Conservation (phyloP, 2,329 filamentous ascomycete species). For the Colletotrichum lentis region DNA sequence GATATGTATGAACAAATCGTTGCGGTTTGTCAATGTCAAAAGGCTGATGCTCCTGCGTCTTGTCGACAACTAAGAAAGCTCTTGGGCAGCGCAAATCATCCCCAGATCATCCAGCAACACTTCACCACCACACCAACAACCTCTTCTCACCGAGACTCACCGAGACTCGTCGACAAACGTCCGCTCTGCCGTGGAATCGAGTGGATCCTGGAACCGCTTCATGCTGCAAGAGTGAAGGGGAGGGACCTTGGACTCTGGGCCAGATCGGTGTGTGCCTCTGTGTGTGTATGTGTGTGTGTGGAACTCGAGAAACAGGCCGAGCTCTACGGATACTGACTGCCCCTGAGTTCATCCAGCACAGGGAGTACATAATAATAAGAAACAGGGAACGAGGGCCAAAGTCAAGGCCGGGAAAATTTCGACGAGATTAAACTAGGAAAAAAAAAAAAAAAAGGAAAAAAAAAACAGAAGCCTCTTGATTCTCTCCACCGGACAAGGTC, state of each 20-base stretch:
- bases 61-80: too few species aligned
- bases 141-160: neutral
- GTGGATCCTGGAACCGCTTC: too few species aligned
- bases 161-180: neutral
- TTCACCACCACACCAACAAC: neutral
- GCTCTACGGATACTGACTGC: neutral
- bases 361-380: neutral
- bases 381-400: too few species aligned
- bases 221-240: too few species aligned
- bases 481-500: slow-evolving; percentile 6
- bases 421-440: neutral
- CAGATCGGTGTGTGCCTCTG: too few species aligned
- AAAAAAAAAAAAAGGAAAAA: neutral
- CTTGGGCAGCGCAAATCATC: too few species aligned
- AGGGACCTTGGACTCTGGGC: too few species aligned
- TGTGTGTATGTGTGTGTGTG: neutral
- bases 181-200: neutral
- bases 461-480: neutral
- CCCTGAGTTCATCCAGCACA: neutral
- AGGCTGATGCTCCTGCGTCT: too few species aligned
- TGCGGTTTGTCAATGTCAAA: neutral
- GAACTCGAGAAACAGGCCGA: neutral
- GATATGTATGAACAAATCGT: too few species aligned
- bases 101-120: neutral
- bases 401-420: neutral